Evolutionary conservation across 2,329 filamentous ascomycete species (phyloP), one percentile per base, ranked within the genome.

Genomic region (Anthostomella pinea): DNA sequence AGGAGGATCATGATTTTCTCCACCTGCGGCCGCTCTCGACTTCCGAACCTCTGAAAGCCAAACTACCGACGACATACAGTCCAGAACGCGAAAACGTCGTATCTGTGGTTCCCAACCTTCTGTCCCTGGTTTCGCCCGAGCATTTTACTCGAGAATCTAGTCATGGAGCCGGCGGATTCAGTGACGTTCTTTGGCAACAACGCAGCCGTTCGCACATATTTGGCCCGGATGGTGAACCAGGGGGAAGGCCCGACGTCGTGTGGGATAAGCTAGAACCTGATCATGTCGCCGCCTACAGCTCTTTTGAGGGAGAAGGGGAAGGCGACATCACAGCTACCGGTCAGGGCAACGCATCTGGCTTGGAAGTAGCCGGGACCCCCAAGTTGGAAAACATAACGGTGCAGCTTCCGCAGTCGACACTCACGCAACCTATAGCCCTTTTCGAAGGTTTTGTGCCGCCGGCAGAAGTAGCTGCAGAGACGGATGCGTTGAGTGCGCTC

Each of bases 401-500:
- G 7, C 33, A 46, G 8, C 38, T 55, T 6, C 52, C 52, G 16
- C 20, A 8, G 18, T 51, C 52, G 8, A 53, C 51, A n/a, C 40
- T 55, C 2, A 45, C 27, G 2, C 41, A 49, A 17, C 48, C 51
- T 9, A 35, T 16, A 13, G 64, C 63, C 0, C 13, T 38, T 3
- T 60, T 57, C 23, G 38, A 51, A 8, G 53, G 53, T 0, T 59
- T 53, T 25, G 35, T 39, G 1, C 53, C 54, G 0, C 55, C 56
- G 2, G 44, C 49, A 2, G 39, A 51, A 1, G 35, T 30, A 11
- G 40, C 31, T 9, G 38, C 32, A n/a, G 67, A 71, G 43, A 18
- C 24, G 5, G 24, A 45, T 2, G 67, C 62, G 0, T 30, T 71
- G 7, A 31, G 54, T 8, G 32, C 39, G 4, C 48, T 67, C 11